Evolutionary conservation across 805 yeast species (phyloP), one percentile per base, ranked within the genome.

Genomic region (Candida pseudofarinosa): DNA sequence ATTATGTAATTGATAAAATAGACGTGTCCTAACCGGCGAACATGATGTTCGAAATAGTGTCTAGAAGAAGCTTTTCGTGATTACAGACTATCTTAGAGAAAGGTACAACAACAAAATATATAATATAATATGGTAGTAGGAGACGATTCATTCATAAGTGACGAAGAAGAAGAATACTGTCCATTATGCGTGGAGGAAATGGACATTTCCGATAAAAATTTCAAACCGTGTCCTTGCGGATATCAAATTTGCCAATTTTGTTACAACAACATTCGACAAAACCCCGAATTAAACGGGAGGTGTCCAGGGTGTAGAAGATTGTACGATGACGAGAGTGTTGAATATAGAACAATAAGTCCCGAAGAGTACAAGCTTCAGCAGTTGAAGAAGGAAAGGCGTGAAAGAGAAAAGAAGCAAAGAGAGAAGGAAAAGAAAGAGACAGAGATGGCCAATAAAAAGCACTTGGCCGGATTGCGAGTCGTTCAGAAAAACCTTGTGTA

Each of bases 151-250:
- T 80, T 81, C 51, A 73, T 82, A 47, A 80, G 88, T 34, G 95
- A 86, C 53, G 89, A 83, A 45, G 93, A 85, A 54, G 91, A 83
- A 52, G 95, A 86, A 50, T 73, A 75, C 51, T 83, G 84, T 68
- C 99, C 99, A 43, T 78, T 93, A 49, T 93, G 99, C 71, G 91
- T 90, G 58, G 99, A 93, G 67, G 97, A 93, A 62, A 83, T 93
- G 89, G 99, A 93, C 65, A 81, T 91, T 38, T 85, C 96, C 14
- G 99, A 93, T 66, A 88, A 86, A 59, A 88, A 89, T 69, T 93
- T 93, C 74, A 88, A 85, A 63, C 99, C 99, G n/a, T 93, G 99
- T 72, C 98, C 98, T 1, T 93, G 99, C 70, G 99, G 99, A 15
- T 93, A 93, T 59, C 97, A 95, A 63, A 87, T 93, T 45, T 93